Evolutionary conservation across 257 asterid genomes (phyloP).

Genomic region (Penstemon davidsonii): DNA sequence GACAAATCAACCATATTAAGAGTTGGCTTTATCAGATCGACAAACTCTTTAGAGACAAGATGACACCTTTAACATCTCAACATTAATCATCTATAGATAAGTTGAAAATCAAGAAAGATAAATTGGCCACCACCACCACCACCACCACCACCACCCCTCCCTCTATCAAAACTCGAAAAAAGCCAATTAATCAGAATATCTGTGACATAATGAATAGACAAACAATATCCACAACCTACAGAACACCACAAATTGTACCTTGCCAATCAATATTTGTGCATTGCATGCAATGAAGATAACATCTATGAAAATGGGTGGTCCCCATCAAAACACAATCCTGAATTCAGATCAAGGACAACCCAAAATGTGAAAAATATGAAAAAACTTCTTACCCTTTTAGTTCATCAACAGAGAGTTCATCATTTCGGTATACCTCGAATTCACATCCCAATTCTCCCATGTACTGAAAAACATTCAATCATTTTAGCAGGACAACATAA

Average conservation of each 20-base stretch:
- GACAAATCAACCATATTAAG: background rate
- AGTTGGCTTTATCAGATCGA: background rate
- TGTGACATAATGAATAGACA: background rate
- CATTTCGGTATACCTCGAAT: conserved; percentile 88
- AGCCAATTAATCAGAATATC: background rate
- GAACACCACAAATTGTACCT: background rate
- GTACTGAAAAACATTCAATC: conserved; percentile 45
- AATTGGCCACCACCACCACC: background rate
- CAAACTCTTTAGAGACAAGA: background rate
- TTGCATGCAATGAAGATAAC: background rate
- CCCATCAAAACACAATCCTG: too few species aligned
- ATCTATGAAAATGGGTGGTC: too few species aligned
- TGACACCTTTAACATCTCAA: conserved; percentile 3
- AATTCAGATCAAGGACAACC: too few species aligned
- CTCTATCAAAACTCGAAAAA: conserved; percentile 8
- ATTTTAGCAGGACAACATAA: background rate
- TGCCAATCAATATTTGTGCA: background rate
- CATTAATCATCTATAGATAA: background rate
- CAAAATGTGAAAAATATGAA: background rate
- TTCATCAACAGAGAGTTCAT: conserved; percentile 84
- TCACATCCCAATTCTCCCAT: conserved; percentile 93
- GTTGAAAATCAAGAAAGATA: background rate
- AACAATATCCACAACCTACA: background rate
- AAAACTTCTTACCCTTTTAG: conserved; percentile 52
- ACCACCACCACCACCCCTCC: background rate